Conservation (phyloP, 306 rosid genomes). For the Cucumis cinereus region DNA sequence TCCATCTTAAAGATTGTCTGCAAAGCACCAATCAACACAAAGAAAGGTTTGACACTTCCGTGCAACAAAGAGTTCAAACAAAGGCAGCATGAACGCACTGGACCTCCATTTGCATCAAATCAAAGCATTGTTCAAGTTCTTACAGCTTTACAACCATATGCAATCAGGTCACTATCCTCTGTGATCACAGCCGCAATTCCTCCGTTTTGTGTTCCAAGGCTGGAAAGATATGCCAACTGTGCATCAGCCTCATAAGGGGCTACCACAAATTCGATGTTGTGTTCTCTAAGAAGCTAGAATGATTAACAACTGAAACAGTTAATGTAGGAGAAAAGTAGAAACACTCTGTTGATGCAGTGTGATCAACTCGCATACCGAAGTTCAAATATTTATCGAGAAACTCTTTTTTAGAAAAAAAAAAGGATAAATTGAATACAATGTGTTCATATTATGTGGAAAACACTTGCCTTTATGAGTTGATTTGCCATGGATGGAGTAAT, state of each 20-base stretch:
- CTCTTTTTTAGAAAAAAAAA: neutral
- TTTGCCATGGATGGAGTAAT: conserved; percentile 68
- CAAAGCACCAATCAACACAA: conserved; percentile 22
- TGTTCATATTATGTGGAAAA: neutral
- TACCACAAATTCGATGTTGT: conserved; percentile 77
- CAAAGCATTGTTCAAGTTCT: conserved; percentile 36
- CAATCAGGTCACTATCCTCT: conserved; percentile 57
- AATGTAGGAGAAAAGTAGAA: neutral
- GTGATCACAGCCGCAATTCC: conserved; percentile 76
- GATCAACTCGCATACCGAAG: too few species aligned
- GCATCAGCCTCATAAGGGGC: conserved; percentile 99
- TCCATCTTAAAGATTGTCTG: conserved; percentile 90
- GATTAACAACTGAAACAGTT: conserved; percentile 7
- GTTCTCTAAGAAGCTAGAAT: conserved; percentile 60
- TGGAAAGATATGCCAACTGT: conserved; percentile 69
- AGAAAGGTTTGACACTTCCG: conserved; percentile 7
- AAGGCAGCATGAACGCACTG: conserved; percentile 15
- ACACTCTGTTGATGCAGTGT: neutral
- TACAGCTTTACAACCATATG: conserved; percentile 92
- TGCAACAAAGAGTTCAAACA: conserved; percentile 1
- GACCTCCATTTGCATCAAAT: conserved; percentile 27
- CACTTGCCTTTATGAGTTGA: conserved; percentile 58
- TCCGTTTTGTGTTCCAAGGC: conserved; percentile 43
- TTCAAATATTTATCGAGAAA: neutral
- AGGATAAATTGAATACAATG: neutral